Conservation (phyloP, 768 basidiomycete genomes). For the Amanita jacksonii region DNA sequence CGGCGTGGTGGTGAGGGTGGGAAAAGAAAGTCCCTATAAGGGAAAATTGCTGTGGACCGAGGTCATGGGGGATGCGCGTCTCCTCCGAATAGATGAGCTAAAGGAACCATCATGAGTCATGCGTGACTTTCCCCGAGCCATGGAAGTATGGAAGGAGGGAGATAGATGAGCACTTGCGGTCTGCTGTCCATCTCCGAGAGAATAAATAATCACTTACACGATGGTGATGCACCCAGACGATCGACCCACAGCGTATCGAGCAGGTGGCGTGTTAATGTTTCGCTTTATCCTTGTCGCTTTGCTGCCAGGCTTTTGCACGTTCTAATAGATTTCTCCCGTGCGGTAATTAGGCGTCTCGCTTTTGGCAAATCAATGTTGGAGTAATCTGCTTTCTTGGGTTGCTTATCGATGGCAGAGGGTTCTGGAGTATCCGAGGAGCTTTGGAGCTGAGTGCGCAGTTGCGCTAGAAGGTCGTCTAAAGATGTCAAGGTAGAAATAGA, state of each 20-base stretch:
- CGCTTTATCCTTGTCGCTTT: slow-evolving; percentile 14
- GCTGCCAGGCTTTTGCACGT: slow-evolving; percentile 48
- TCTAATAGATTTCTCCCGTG: slow-evolving; percentile 59
- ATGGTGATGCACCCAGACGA: slow-evolving; percentile 6
- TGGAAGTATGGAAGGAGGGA: background rate
- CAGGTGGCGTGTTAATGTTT: background rate
- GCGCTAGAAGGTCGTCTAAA: slow-evolving; percentile 51
- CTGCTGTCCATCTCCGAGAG: too few species aligned
- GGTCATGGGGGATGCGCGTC: too few species aligned
- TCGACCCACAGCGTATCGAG: slow-evolving; percentile 4
- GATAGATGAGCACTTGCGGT: too few species aligned
- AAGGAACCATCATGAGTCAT: too few species aligned
- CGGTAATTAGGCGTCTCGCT: slow-evolving; percentile 56
- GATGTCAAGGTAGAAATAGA: slow-evolving; percentile 43
- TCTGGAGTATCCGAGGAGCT: slow-evolving; percentile 8
- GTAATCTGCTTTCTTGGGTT: slow-evolving; percentile 37
- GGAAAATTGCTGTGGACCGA: too few species aligned
- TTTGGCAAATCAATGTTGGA: slow-evolving; percentile 47
- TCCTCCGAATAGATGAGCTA: too few species aligned
- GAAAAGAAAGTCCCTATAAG: too few species aligned
- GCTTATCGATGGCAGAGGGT: slow-evolving; percentile 7
- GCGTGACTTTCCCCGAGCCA: slow-evolving; percentile 4
- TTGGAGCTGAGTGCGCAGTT: slow-evolving; percentile 41
- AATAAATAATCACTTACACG: background rate
- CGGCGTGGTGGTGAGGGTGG: too few species aligned